phyloP scores from a whole-genome alignment of 2,329 filamentous ascomycete genomes.

The Pseudogymnoascus sp. region DNA sequence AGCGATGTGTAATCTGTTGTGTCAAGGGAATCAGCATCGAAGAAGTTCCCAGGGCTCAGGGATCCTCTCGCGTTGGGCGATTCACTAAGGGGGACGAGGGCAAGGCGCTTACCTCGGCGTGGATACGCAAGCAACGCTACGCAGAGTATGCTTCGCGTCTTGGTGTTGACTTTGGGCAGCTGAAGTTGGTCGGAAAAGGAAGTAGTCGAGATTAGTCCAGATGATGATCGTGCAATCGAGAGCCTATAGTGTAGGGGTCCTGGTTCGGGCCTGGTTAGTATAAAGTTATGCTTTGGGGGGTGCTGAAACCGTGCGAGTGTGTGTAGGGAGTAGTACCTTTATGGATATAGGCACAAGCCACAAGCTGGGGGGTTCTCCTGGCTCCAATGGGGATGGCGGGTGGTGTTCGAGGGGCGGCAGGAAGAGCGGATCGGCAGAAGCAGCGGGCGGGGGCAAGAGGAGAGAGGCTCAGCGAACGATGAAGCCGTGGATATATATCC shows the following conservation, averaged over 20 bases:
- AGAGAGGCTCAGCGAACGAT: not conserved
- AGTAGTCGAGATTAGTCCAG: not conserved
- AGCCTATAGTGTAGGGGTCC: slow-evolving; percentile 11
- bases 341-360: not conserved
- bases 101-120: not conserved
- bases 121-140: not conserved
- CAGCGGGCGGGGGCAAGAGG: not conserved
- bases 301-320: not conserved
- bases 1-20: not conserved
- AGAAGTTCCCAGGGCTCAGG: not conserved
- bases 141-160: not conserved
- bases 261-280: not conserved
- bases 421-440: not conserved
- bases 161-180: not conserved
- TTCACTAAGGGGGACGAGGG: not conserved
- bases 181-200: not conserved
- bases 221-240: not conserved
- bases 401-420: not conserved
- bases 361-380: not conserved
- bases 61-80: not conserved
- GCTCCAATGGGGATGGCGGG: not conserved
- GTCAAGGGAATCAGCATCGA: not conserved
- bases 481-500: not conserved
- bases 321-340: not conserved
- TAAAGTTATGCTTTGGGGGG: not conserved